Evolutionary conservation across 2,329 filamentous ascomycete genomes (phyloP), one percentile per base, ranked within the genome.

Genomic region (Coniochaeta sp.): DNA sequence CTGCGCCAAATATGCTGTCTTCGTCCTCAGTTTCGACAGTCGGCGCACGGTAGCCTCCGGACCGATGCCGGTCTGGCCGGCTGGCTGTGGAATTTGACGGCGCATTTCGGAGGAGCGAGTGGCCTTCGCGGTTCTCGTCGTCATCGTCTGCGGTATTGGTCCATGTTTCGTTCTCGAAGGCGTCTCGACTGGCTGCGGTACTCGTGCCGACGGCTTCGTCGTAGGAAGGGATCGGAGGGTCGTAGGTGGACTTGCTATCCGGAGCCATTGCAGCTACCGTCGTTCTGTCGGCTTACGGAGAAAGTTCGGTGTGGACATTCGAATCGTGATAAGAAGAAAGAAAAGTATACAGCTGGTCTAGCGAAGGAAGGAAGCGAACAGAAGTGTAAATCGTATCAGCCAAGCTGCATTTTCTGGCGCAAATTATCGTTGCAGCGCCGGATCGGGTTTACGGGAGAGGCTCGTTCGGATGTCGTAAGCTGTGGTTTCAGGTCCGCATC

Each of bases 21-120:
- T 93, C 88, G 62, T 87, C 88, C 61, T 91, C 92, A 1, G 77
- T 81, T 73, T 95, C 89, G 63, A 93, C 92, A 1, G 89, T 93
- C 1, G 93, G 92, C 40, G 88, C 83, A 34, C 86, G 87, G 73
- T 97, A 96, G 64, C 86, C 86, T 31, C 22, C 47, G 22, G 22
- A 26, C 47, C 47, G 47, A 31, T 52, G 47, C 47, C 47, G 22
- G 55, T 73, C 71, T 40, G 77, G 76, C 62, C 79, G 77, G 60
- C 78, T 74, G 38, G 77, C 63, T 12, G 72, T 70, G 57, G 74
- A 63, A 54, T 74, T 68, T 61, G 74, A 69, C 61, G 72, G 67
- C 22, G 56, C 56, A 40, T 74, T 75, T 60, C 81, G 79, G 44
- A 96, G 81, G 28, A 96, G 83, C 6, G 88, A 89, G 74, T 92